These are phyloP conservation scores for Fraxinus dipetala DNA, from an alignment of 305 asterid species.

Conservation along the genomic window DNA sequence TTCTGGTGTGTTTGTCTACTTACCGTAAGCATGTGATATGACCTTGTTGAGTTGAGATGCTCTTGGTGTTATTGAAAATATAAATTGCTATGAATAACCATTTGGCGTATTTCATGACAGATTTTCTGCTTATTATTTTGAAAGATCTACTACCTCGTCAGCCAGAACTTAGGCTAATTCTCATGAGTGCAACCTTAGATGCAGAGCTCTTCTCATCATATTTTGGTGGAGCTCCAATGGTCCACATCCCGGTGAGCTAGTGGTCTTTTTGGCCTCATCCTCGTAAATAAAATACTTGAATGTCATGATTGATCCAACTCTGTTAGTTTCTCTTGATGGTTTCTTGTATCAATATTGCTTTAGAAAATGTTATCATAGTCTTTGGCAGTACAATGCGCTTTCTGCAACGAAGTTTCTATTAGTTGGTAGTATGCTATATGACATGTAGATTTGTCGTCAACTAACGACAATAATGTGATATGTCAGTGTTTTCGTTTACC, in stretches of 20 bases:
- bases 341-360: slow-evolving; percentile 4
- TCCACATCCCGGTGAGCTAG: slow-evolving; percentile 73
- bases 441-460: background rate
- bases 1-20: background rate
- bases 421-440: background rate
- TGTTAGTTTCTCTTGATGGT: slow-evolving; percentile 7
- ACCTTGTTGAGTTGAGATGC: background rate
- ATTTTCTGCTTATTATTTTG: slow-evolving; percentile 83
- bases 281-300: background rate
- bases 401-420: slow-evolving; percentile 14
- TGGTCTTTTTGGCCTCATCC: slow-evolving; percentile 17
- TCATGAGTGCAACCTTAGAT: slow-evolving; percentile 98
- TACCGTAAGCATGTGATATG: background rate
- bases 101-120: slow-evolving; percentile 46
- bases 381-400: slow-evolving; percentile 3
- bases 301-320: background rate
- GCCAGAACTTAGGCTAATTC: slow-evolving; percentile 78
- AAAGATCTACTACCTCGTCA: slow-evolving; percentile 91
- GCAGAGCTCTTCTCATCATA: slow-evolving; percentile 87
- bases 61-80: background rate
- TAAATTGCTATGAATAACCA: slow-evolving; percentile 26
- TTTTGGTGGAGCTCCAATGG: slow-evolving; percentile 70
- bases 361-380: background rate
- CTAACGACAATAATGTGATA: background rate
- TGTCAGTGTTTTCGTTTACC: background rate